Conservation (phyloP, 1,284 basidiomycete species). For the Ustilago shanxiensis region DNA sequence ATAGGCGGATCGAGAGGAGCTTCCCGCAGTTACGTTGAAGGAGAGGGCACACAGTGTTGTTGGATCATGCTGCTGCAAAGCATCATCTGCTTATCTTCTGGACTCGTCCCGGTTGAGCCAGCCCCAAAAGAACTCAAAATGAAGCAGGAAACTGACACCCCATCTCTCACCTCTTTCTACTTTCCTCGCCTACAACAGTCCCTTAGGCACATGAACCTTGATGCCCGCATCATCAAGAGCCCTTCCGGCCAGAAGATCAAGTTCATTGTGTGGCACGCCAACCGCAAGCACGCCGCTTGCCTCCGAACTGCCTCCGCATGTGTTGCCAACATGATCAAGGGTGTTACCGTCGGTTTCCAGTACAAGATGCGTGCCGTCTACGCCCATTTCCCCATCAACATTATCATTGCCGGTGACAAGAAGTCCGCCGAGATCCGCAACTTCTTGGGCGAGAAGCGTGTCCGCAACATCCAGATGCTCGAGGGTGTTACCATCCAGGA, state of each 20-base stretch:
- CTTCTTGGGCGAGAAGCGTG: constrained; percentile 93
- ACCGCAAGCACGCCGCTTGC: constrained; percentile 98
- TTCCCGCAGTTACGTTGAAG: too few relatives aligned
- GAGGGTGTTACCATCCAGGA: constrained; percentile 87
- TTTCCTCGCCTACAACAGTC: constrained; percentile 72
- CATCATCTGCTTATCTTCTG: neutral
- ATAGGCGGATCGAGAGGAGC: too few relatives aligned
- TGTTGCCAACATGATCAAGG: constrained; percentile 95
- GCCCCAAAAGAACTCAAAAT: neutral
- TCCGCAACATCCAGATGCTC: constrained; percentile 92
- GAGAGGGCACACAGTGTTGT: neutral
- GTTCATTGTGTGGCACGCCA: constrained; percentile 97
- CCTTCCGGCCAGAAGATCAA: constrained; percentile 79
- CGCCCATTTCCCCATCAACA: constrained; percentile 99
- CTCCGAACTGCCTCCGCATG: constrained; percentile 93
- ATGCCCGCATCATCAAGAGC: constrained; percentile 71
- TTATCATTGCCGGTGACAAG: constrained; percentile 89
- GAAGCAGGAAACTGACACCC: constrained; percentile 20
- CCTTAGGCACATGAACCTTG: constrained; percentile 70
- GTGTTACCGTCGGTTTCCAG: constrained; percentile 90
- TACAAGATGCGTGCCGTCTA: constrained; percentile 94
- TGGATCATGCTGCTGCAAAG: neutral
- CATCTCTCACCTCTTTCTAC: neutral
- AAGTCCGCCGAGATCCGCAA: constrained; percentile 93
- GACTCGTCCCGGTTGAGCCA: constrained; percentile 7